Base-by-base conservation (phyloP, 352 stramenopile genomes). In the Globisporangium ultimum region DNA sequence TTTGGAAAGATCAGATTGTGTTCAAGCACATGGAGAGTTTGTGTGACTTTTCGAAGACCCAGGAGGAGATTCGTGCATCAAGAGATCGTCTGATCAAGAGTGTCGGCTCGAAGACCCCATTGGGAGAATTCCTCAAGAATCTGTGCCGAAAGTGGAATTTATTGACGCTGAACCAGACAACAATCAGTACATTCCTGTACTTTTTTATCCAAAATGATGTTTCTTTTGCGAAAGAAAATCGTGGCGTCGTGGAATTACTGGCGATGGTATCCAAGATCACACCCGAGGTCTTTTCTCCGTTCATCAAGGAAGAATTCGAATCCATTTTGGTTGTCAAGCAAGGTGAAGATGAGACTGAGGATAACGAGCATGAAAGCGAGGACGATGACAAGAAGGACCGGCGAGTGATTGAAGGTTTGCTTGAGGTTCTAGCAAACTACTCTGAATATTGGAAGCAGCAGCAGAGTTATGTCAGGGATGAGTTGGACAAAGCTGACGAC, bases 121-220 rank as follows among this genome's bases (percentile, higher is more conserved):
- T 94, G 6, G 84, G 87, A 5, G 84, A 89, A 9, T 91, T 92
- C 24, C 20, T 93, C 28, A 94, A 93, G 66, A 89, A 80, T 28
- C 50, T 96, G n/a, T 94, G 84, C 50, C 81, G 84, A 14, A 92
- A 91, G 38, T 60, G 91, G 13, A 84, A 85, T 17, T 55, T 90
- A 21, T 58, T 91, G 21, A 92, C 84, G 1, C 60, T 94, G 11
- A 93, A 74, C 59, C 68, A 80, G 49, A 47, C 53, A 43, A 77
- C 65, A 0, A 55, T 88, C 11, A 54, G 49, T 55, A 54, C 53
- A 9, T 77, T 75, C 20, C 47, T 90, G 34, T 56, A 68, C 13
- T 82, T 72, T n/a, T 80, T 88, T 34, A 53, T 71, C 17, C 42
- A 61, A 10, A 74, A 58, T 13, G 55, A 64, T 2, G 56, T 63